Evolutionary conservation across 2,329 filamentous ascomycete species (phyloP).

Genomic region (Xylariaceae sp.): DNA sequence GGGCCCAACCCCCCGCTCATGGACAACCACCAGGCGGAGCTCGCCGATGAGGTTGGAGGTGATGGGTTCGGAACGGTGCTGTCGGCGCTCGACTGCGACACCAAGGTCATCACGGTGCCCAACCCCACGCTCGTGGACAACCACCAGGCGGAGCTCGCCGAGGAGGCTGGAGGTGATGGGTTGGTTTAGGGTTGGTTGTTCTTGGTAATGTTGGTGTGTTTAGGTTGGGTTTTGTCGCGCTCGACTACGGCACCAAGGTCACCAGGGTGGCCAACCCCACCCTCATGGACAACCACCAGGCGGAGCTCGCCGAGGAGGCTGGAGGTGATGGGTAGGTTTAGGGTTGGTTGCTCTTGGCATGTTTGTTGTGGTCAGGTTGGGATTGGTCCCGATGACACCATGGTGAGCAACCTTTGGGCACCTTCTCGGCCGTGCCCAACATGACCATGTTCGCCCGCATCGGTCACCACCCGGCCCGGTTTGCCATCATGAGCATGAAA

Average conservation of each 20-base stretch:
- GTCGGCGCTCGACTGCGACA: conserved; percentile 64
- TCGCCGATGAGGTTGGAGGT: conserved; percentile 77
- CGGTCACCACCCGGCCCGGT: conserved; percentile 55
- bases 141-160: conserved; percentile 82
- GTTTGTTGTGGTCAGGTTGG: no score
- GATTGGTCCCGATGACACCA: conserved; percentile 59
- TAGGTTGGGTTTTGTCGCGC: conserved; percentile 71
- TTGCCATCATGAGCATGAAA: conserved; percentile 31
- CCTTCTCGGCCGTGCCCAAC: conserved; percentile 82
- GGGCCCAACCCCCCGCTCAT: conserved; percentile 78
- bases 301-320: conserved; percentile 73
- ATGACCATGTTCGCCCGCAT: conserved; percentile 76
- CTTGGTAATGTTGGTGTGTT: no score
- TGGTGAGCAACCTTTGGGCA: conserved; percentile 80
- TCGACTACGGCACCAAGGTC: conserved; percentile 66
- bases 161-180: no score
- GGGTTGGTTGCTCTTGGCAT: no score
- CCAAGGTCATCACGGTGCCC: conserved; percentile 82
- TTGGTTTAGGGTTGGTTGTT: no score
- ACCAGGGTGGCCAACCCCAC: conserved; percentile 81
- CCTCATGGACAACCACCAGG: conserved; percentile 85
- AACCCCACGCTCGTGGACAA: conserved; percentile 79
- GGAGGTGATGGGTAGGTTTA: no score
- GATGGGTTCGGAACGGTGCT: conserved; percentile 87
- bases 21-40: conserved; percentile 85